A percentile compares a stretch with the other conserved stretches of the same genome.
Evolutionary conservation across 495 filamentous ascomycete genomes (phyloP).

Genomic region (Podospora bellae-mahoneyi): DNA sequence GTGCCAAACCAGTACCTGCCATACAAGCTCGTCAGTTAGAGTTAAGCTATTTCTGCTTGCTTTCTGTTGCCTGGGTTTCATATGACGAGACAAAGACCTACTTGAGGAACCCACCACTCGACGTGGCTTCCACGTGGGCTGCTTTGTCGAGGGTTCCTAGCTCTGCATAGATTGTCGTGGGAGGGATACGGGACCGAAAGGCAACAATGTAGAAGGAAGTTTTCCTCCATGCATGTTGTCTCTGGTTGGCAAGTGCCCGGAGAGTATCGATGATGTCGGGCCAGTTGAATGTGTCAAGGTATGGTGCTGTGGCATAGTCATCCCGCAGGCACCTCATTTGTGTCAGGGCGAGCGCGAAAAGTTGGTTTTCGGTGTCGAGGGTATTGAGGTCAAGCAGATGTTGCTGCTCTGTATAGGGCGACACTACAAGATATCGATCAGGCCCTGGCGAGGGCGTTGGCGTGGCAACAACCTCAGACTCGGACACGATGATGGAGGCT

Average conservation of each 20-base stretch:
- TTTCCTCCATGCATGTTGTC: constrained; percentile 57
- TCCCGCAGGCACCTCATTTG: constrained; percentile 55
- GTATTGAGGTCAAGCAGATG: constrained; percentile 70
- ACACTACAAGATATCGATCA: constrained; percentile 55
- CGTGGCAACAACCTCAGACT: not conserved
- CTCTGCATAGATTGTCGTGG: constrained; percentile 56
- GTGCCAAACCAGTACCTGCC: constrained; percentile 72
- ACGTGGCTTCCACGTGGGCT: constrained; percentile 72
- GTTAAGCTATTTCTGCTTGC: not conserved
- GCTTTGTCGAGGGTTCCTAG: constrained; percentile 67
- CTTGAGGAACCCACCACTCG: constrained; percentile 80
- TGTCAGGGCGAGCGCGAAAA: constrained; percentile 70
- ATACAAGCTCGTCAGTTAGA: constrained; percentile 15
- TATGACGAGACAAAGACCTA: constrained; percentile 29
- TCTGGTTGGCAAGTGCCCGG: constrained; percentile 40
- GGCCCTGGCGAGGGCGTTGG: not conserved
- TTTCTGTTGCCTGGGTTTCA: constrained; percentile 11
- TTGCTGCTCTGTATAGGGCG: constrained; percentile 64
- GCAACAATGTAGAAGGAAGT: constrained; percentile 76
- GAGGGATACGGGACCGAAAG: constrained; percentile 68
- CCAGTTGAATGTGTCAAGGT: constrained; percentile 78
- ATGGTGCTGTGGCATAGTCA: constrained; percentile 75
- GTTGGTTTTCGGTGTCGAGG: constrained; percentile 58
- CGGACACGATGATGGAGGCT: constrained; percentile 8
- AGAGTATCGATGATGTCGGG: constrained; percentile 55